Percentiles rank a stretch among this genome's conserved stretches.
Evolutionary conservation across 1,284 basidiomycete species (phyloP).

Genomic region (Cryptococcus sp.): DNA sequence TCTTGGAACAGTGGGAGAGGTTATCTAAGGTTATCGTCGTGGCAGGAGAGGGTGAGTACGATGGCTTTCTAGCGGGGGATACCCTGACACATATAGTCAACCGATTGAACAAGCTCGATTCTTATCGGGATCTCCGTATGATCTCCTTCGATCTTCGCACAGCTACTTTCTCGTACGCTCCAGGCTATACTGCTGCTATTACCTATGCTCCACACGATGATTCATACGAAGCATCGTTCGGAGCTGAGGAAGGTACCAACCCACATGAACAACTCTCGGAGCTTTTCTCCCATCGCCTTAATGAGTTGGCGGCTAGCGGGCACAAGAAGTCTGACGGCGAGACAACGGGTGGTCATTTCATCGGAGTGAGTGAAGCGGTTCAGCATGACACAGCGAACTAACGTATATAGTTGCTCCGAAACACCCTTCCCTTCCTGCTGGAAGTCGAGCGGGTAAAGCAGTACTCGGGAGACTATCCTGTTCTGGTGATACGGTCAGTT

Average conservation of each 20-base stretch:
- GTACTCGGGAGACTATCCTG: constrained; percentile 9
- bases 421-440: constrained; percentile 31
- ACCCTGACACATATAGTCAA: constrained; percentile 55
- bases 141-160: constrained; percentile 83
- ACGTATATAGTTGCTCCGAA: constrained; percentile 18
- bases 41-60: constrained; percentile 66
- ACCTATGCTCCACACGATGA: constrained; percentile 40
- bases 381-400: no score
- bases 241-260: constrained; percentile 8
- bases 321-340: background rate
- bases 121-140: constrained; percentile 67
- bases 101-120: constrained; percentile 66
- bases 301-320: constrained; percentile 23
- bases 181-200: constrained; percentile 38
- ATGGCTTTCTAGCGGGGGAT: background rate
- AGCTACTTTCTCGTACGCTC: constrained; percentile 71
- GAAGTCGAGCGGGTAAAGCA: constrained; percentile 13
- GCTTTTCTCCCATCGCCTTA: constrained; percentile 34
- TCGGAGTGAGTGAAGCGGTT: constrained; percentile 9
- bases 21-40: constrained; percentile 89
- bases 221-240: constrained; percentile 39
- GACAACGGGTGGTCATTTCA: constrained; percentile 25
- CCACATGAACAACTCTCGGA: constrained; percentile 34
- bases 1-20: constrained; percentile 83
- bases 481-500: constrained; percentile 20